Base-by-base conservation (phyloP, 2,329 filamentous ascomycete genomes). In the Arthrobotrys entomopaga region DNA sequence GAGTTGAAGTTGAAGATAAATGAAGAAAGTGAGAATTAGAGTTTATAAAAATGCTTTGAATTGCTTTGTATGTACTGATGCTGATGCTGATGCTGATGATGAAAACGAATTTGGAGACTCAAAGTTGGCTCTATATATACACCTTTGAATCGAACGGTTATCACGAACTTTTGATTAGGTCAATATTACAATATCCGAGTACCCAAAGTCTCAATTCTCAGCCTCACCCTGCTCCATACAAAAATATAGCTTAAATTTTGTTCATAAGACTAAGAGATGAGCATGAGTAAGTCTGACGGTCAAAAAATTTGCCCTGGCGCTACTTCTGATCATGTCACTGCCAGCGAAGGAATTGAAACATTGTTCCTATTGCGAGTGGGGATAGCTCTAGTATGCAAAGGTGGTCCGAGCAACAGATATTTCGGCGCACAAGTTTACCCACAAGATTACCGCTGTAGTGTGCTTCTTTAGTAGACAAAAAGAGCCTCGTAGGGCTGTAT, bases 401-500 rank as follows among this genome's bases (percentile, higher is more conserved):
- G n/a, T 15, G 8, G 42, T 46, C 42, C 42, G 42, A 46, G 42
- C 42, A 13, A 46, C 42, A 19, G 11, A 46, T 6, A 13, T 46
- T n/a, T 46, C 13, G 15, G 16, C 3, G 42, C 8, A 46, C n/a
- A 46, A 46, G 11, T n/a, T 15, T 19, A 46, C 5, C 42, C 16
- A 46, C 13, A 46, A 6, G 5, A 46, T 8, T 7, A 46, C 8
- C 6, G 42, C 42, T 13, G 6, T 46, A 46, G 42, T 46, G 5
- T 19, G 46, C 46, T 50, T 22, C 2, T 16, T 7, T 46, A 5
- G n/a, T 49, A 10, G 10, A 24, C 38, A 6, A 43, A 60, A 61
- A 61, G 65, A 69, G 65, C 65, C 56, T 69, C 65, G 65, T 54
- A 69, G 65, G 65, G 65, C 65, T 69, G 43, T 46, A 52, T 46